Evolutionary conservation across 371 early-diverging fungal species (phyloP).

Genomic region (Umbelopsis sp.): DNA sequence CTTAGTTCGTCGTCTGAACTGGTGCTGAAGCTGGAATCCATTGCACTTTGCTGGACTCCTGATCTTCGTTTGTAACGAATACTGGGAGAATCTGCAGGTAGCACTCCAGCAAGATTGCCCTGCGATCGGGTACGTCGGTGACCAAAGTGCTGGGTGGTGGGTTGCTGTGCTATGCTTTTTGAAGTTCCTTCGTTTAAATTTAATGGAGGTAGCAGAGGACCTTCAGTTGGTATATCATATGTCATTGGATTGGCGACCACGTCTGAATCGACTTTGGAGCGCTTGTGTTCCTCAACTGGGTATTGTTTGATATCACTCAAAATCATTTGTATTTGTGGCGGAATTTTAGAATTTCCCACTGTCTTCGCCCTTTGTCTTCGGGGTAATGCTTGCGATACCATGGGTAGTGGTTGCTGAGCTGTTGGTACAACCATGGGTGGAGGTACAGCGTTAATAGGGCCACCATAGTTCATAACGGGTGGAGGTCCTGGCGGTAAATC

Average conservation of each 20-base stretch:
- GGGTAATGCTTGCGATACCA: background rate
- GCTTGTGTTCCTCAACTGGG: constrained; percentile 8
- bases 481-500: background rate
- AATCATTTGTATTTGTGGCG: constrained; percentile 3
- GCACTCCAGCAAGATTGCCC: constrained; percentile 37
- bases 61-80: constrained; percentile 6
- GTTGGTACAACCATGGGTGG: no score
- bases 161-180: background rate
- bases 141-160: background rate
- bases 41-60: background rate
- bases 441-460: background rate
- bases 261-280: background rate
- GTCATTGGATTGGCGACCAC: background rate
- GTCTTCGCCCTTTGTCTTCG: background rate
- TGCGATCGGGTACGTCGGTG: constrained; percentile 42
- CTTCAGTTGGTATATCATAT: no score
- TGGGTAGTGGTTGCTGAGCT: background rate
- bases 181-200: background rate
- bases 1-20: background rate
- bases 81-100: constrained; percentile 25
- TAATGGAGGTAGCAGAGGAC: no score
- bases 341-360: background rate
- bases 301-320: constrained; percentile 10
- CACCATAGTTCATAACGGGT: background rate
- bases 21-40: constrained; percentile 10